Percentiles rank a stretch among this genome's conserved stretches.
Conservation (phyloP, 108 stramenopile species). For the Cyclotella choctawhatcheeana region DNA sequence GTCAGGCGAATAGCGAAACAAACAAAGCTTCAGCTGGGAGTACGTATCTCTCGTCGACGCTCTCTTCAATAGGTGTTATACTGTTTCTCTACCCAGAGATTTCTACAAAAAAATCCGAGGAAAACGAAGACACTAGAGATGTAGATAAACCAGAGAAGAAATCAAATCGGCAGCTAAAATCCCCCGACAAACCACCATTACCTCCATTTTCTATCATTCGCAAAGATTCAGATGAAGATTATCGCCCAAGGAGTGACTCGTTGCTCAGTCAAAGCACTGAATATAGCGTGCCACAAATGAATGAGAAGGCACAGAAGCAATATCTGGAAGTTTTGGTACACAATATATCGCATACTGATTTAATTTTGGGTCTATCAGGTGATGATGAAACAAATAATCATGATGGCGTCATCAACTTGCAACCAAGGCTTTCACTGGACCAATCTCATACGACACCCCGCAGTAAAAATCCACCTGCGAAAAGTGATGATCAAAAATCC, state of each 20-base stretch:
- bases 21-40: neutral
- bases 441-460: constrained; percentile 15
- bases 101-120: neutral
- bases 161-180: neutral
- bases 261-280: constrained; percentile 34
- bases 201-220: neutral
- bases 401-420: neutral
- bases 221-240: constrained; percentile 16
- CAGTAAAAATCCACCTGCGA: constrained; percentile 13
- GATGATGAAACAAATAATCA: neutral
- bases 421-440: neutral
- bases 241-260: constrained; percentile 41
- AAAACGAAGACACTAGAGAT: neutral
- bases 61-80: constrained; percentile 1
- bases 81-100: constrained; percentile 6
- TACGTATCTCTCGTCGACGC: constrained; percentile 1
- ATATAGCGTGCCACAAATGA: constrained; percentile 32
- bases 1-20: neutral
- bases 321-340: constrained; percentile 90
- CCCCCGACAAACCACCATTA: neutral
- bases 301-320: constrained; percentile 26
- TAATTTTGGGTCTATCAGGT: constrained; percentile 76
- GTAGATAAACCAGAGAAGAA: neutral
- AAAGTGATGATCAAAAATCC: neutral
- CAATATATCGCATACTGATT: constrained; percentile 94